Evolutionary conservation across 257 asterid genomes (phyloP).

Genomic region (Ehretia macrophylla): DNA sequence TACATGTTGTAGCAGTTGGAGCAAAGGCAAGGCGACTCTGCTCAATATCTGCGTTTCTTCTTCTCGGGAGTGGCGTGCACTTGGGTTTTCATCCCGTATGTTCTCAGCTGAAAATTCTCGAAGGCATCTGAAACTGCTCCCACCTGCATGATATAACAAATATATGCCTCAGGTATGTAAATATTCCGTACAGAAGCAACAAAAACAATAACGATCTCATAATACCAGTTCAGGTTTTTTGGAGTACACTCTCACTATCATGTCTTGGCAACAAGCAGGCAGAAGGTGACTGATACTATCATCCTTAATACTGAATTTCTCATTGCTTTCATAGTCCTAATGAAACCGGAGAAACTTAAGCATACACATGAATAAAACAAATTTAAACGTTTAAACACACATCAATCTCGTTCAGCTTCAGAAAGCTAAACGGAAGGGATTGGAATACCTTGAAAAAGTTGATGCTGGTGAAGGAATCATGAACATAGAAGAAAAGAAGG

Average conservation of each 20-base stretch:
- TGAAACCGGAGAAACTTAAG: slow-evolving; percentile 6
- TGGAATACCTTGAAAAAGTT: slow-evolving; percentile 66
- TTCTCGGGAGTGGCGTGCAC: slow-evolving; percentile 80
- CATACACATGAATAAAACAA: neutral
- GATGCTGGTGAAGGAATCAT: slow-evolving; percentile 49
- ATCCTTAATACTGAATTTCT: slow-evolving; percentile 39
- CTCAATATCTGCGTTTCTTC: slow-evolving; percentile 29
- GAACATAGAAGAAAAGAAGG: slow-evolving; percentile 23
- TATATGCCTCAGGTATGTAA: neutral
- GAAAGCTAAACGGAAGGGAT: neutral
- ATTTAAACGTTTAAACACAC: neutral
- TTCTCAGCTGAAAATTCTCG: slow-evolving; percentile 66
- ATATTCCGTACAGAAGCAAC: neutral
- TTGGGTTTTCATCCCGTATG: slow-evolving; percentile 70
- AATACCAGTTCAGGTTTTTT: slow-evolving; percentile 66
- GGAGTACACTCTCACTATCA: slow-evolving; percentile 82
- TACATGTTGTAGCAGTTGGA: neutral
- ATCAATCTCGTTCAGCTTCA: neutral
- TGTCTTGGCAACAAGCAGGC: slow-evolving; percentile 75
- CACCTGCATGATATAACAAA: slow-evolving; percentile 39
- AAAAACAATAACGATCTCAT: neutral
- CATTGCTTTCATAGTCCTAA: slow-evolving; percentile 63
- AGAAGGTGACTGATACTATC: slow-evolving; percentile 72
- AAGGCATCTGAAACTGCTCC: slow-evolving; percentile 71
- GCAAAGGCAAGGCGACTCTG: no score